These are phyloP conservation scores for Cnidoscolus chayamansa DNA, from an alignment of 441 rosid genomes.

Conservation along the genomic window DNA sequence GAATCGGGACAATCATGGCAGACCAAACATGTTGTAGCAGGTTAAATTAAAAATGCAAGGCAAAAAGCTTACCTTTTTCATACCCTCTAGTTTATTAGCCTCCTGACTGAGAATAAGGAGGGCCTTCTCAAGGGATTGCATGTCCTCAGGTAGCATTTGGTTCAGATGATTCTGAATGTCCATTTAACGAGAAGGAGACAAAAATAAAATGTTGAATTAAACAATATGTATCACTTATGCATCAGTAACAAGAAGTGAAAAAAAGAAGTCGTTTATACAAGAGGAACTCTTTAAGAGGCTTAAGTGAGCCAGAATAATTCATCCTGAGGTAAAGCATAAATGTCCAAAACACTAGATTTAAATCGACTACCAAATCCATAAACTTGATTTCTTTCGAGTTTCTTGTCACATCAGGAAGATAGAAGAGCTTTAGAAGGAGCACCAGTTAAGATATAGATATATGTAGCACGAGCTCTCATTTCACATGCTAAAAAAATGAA, in stretches of 20 bases:
- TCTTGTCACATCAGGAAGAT: background rate
- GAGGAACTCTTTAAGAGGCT: background rate
- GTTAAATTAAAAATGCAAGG: constrained; percentile 16
- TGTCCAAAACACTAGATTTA: background rate
- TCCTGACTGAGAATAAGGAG: constrained; percentile 67
- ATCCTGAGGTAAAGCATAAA: background rate
- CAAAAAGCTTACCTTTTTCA: constrained; percentile 58
- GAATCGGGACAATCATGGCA: constrained; percentile 23
- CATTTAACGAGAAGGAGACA: constrained; percentile 34
- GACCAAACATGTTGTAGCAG: constrained; percentile 13
- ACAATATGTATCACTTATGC: constrained; percentile 10
- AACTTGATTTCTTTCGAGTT: background rate
- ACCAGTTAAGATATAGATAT: background rate
- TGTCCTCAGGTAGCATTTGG: constrained; percentile 47
- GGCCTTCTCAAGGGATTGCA: constrained; percentile 71
- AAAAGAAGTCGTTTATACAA: background rate
- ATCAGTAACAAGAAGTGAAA: constrained; percentile 1
- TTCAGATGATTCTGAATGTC: constrained; percentile 56
- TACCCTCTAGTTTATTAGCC: constrained; percentile 51
- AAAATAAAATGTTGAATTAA: constrained; percentile 24
- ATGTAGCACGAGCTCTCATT: no score
- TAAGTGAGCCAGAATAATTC: background rate
- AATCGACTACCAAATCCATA: background rate
- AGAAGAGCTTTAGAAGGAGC: background rate
- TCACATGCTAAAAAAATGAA: background rate